phyloP scores from a whole-genome alignment of 179 eudicot species.

The Silene noctiflora region DNA sequence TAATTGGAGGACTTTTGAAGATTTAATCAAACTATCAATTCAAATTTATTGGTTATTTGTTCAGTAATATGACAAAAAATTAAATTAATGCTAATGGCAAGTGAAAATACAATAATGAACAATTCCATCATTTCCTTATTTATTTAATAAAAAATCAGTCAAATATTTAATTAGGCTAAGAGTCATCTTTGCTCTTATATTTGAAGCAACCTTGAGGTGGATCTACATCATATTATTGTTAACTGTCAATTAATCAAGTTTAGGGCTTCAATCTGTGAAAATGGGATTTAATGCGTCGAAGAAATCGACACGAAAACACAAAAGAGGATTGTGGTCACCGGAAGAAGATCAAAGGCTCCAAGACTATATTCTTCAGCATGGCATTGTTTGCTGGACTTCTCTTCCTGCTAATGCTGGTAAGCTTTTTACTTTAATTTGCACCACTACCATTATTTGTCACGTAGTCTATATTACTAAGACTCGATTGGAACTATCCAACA shows the following conservation, averaged over 20 bases:
- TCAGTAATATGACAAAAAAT: background rate
- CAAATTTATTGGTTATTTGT: background rate
- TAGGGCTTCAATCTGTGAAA: background rate
- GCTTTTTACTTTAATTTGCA: background rate
- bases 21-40: background rate
- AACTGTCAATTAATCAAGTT: background rate
- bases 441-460: background rate
- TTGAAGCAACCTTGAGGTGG: background rate
- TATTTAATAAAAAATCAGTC: background rate
- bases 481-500: background rate
- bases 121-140: too few relatives aligned
- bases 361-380: conserved; percentile 37
- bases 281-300: conserved; percentile 25
- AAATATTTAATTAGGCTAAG: background rate
- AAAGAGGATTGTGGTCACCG: conserved; percentile 50
- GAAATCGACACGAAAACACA: conserved; percentile 27
- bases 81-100: background rate
- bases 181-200: background rate
- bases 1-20: background rate
- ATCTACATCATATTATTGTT: background rate
- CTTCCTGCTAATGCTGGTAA: conserved; percentile 73
- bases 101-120: background rate
- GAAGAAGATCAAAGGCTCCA: conserved; percentile 46
- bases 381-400: conserved; percentile 48
- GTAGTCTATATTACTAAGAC: background rate